These are phyloP conservation scores for Syzygium aromaticum DNA, from an alignment of 345 rosid species.

Conservation along the genomic window DNA sequence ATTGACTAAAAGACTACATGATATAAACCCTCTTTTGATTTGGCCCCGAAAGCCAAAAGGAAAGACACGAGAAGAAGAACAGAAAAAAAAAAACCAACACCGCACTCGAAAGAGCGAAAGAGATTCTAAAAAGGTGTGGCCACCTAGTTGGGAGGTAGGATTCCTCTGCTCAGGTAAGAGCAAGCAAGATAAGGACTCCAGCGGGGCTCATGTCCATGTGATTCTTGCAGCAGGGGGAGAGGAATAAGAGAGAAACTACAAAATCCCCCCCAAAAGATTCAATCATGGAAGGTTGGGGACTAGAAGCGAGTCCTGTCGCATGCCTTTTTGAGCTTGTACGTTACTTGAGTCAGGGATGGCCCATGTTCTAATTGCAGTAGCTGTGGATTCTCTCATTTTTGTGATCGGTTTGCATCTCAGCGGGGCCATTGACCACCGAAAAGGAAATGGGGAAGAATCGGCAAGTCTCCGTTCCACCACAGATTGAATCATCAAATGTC, in stretches of 20 bases:
- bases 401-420: background rate
- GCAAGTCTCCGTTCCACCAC: background rate
- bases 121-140: background rate
- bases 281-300: background rate
- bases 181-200: background rate
- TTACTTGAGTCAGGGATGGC: background rate
- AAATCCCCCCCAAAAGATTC: background rate
- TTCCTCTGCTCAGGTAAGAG: background rate
- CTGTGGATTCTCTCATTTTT: background rate
- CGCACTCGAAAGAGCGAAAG: background rate
- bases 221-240: background rate
- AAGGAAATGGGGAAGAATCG: background rate
- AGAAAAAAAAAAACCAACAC: background rate
- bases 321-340: background rate
- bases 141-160: background rate
- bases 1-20: background rate
- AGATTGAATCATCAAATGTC: background rate
- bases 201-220: background rate
- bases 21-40: background rate
- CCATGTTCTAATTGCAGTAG: background rate
- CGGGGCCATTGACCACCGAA: background rate
- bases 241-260: background rate
- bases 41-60: background rate
- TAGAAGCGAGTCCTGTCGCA: background rate
- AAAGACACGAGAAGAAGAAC: background rate